Conservation (phyloP, 2,329 filamentous ascomycete genomes). For the Cladosporium sp. region DNA sequence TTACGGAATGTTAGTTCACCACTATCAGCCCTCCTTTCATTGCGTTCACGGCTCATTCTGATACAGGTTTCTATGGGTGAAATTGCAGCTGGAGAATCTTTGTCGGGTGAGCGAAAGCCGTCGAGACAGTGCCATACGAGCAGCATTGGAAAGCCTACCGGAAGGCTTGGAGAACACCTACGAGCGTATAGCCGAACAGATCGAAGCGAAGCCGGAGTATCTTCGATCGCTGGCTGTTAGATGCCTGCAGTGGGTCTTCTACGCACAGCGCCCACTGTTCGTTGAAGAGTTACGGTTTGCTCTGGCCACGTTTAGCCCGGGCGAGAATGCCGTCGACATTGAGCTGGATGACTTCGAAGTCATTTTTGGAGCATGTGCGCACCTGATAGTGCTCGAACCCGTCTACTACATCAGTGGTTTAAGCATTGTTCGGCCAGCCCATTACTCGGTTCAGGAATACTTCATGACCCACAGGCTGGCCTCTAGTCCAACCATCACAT, state of each 20-base stretch:
- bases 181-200: neutral
- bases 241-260: neutral
- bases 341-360: neutral
- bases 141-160: neutral
- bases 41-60: too few species aligned
- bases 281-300: neutral
- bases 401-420: neutral
- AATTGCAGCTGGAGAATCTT: neutral
- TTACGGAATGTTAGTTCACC: too few species aligned
- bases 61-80: neutral
- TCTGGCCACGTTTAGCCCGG: neutral
- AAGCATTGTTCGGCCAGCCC: neutral
- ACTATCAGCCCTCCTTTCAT: too few species aligned
- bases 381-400: neutral
- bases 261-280: neutral
- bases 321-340: neutral
- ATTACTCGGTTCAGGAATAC: neutral
- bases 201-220: neutral
- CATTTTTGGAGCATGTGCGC: neutral
- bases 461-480: neutral
- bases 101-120: neutral
- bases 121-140: neutral
- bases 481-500: neutral
- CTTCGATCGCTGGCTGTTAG: neutral
- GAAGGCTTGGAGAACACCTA: neutral